These are phyloP conservation scores for Tulasnella sp. DNA, from an alignment of 768 basidiomycete species.

Conservation along the genomic window DNA sequence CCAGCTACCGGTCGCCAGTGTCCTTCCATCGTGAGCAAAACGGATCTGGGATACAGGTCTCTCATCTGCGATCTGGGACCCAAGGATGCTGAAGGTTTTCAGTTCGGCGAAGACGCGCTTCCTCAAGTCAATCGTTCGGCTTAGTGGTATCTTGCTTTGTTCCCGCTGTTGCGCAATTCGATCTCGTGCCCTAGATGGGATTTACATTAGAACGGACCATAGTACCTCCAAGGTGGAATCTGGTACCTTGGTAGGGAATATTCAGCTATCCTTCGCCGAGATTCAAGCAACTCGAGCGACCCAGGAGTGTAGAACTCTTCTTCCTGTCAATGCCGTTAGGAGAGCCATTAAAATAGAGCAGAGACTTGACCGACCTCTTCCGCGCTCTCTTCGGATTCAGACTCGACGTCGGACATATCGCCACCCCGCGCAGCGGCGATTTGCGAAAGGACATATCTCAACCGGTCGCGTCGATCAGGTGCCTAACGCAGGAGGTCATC, in stretches of 20 bases:
- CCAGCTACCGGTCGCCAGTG: slow-evolving; percentile 92
- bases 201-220: background rate
- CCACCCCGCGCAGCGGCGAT: slow-evolving; percentile 83
- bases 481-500: slow-evolving; percentile 45
- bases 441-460: slow-evolving; percentile 91
- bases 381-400: slow-evolving; percentile 59
- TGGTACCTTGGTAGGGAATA: slow-evolving; percentile 86
- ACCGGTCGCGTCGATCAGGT: slow-evolving; percentile 89
- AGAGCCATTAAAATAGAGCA: background rate
- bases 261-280: slow-evolving; percentile 79
- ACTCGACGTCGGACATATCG: slow-evolving; percentile 55
- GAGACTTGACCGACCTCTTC: slow-evolving; percentile 50
- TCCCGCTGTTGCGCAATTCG: slow-evolving; percentile 86
- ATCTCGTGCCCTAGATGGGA: slow-evolving; percentile 79
- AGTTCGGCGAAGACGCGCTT: slow-evolving; percentile 85
- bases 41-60: slow-evolving; percentile 89
- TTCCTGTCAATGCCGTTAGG: slow-evolving; percentile 42
- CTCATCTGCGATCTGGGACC: slow-evolving; percentile 97
- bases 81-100: slow-evolving; percentile 89
- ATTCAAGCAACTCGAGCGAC: slow-evolving; percentile 74
- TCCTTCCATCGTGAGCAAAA: slow-evolving; percentile 84
- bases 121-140: slow-evolving; percentile 83
- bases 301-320: slow-evolving; percentile 97
- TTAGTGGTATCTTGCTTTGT: slow-evolving; percentile 80
- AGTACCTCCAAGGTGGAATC: slow-evolving; percentile 34